phyloP scores from a whole-genome alignment of 2,329 filamentous ascomycete species.

The Zarea fungicola region DNA sequence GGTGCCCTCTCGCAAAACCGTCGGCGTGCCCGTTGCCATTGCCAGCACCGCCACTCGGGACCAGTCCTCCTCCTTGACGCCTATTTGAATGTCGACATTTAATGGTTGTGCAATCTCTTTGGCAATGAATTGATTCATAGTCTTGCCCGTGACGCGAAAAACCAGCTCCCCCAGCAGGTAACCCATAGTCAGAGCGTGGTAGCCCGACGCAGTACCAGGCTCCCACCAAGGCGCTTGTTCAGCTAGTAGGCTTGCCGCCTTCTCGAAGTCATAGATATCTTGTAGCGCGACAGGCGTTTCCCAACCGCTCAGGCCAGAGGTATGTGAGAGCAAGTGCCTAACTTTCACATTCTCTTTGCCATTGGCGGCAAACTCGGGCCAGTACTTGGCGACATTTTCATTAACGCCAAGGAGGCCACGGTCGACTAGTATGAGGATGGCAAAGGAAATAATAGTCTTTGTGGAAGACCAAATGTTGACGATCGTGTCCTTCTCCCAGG shows the following conservation, averaged over 20 bases:
- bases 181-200: constrained; percentile 36
- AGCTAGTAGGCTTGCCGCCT: constrained; percentile 29
- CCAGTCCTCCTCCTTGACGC: constrained; percentile 36
- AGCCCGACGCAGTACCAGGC: constrained; percentile 38
- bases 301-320: constrained; percentile 30
- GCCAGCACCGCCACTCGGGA: constrained; percentile 32
- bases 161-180: constrained; percentile 40
- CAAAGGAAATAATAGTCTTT: constrained; percentile 26
- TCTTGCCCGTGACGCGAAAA: constrained; percentile 33
- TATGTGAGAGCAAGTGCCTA: constrained; percentile 36
- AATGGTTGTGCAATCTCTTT: constrained; percentile 34
- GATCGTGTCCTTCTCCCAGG: constrained; percentile 37
- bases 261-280: constrained; percentile 28
- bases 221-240: constrained; percentile 38
- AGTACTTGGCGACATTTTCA: constrained; percentile 36
- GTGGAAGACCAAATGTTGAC: constrained; percentile 35
- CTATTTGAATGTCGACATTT: constrained; percentile 42
- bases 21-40: constrained; percentile 19
- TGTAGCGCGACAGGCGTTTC: constrained; percentile 25
- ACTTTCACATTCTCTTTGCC: constrained; percentile 36
- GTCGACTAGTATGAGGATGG: constrained; percentile 30
- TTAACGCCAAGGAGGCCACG: constrained; percentile 31
- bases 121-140: constrained; percentile 35
- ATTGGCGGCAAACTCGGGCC: constrained; percentile 40
- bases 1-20: constrained; percentile 20